A percentile compares a stretch with the other conserved stretches of the same genome.
These are phyloP conservation scores for Pyrenophora graminea DNA, from an alignment of 2,329 filamentous ascomycete species.

Conservation along the genomic window DNA sequence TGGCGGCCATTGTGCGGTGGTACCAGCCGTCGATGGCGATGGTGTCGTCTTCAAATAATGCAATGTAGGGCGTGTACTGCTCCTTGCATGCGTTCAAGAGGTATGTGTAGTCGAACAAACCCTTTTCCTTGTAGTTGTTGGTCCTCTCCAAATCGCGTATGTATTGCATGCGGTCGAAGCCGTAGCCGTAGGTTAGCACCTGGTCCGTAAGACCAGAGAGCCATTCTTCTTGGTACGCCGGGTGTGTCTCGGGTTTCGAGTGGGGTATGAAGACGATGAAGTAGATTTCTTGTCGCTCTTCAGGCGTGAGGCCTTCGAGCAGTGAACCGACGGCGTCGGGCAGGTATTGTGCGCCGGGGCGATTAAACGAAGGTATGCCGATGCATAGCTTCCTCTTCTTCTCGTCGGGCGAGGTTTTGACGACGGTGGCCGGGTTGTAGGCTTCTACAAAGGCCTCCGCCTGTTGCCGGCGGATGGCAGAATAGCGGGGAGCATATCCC, in stretches of 20 bases:
- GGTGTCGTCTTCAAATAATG: constrained; percentile 55
- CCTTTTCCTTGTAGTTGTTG: constrained; percentile 46
- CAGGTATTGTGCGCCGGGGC: constrained; percentile 49
- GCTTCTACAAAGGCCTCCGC: constrained; percentile 34
- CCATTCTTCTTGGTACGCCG: constrained; percentile 50
- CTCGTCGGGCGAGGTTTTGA: constrained; percentile 17
- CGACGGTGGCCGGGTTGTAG: constrained; percentile 24
- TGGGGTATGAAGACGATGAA: constrained; percentile 53
- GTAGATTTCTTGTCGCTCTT: constrained; percentile 50
- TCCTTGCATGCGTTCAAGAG: constrained; percentile 49
- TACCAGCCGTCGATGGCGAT: constrained; percentile 56
- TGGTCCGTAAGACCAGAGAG: constrained; percentile 46
- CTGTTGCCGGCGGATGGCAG: constrained; percentile 34
- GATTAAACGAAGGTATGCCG: constrained; percentile 50
- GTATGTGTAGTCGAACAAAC: constrained; percentile 51
- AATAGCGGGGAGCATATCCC: constrained; percentile 42
- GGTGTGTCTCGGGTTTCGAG: constrained; percentile 48
- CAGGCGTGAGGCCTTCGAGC: constrained; percentile 48
- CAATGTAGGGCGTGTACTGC: constrained; percentile 47
- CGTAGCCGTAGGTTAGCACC: constrained; percentile 49
- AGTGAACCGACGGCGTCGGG: constrained; percentile 51
- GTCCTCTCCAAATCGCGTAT: constrained; percentile 40
- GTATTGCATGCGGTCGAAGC: constrained; percentile 39
- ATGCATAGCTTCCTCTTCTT: constrained; percentile 47
- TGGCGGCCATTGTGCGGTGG: constrained; percentile 45